Percentiles rank a stretch among this genome's conserved stretches.
These are phyloP conservation scores for Pythium guiyangense DNA, from an alignment of 352 stramenopile genomes.

Conservation along the genomic window DNA sequence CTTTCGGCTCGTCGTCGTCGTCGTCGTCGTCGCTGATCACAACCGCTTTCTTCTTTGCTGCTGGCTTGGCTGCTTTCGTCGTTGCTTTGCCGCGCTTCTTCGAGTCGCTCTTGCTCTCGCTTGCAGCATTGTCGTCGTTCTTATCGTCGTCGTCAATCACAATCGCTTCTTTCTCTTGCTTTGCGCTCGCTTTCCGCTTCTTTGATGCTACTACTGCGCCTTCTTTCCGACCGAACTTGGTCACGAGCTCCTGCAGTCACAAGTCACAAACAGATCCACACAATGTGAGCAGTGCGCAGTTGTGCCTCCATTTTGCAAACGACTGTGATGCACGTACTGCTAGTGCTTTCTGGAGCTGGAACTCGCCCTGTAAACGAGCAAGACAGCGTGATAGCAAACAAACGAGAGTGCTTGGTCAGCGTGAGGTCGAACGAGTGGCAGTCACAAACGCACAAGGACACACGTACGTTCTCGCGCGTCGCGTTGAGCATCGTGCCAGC, in stretches of 20 bases:
- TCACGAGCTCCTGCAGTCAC: constrained; percentile 56
- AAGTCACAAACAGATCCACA: not conserved
- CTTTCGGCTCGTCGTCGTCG: constrained; percentile 41
- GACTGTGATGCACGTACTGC: constrained; percentile 23
- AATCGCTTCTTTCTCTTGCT: constrained; percentile 21
- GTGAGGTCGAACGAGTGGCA: not conserved
- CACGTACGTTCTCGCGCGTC: constrained; percentile 64
- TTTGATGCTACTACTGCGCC: constrained; percentile 27
- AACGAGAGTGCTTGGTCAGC: not conserved
- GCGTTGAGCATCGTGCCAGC: constrained; percentile 84
- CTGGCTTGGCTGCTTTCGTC: constrained; percentile 15
- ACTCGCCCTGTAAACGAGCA: constrained; percentile 43
- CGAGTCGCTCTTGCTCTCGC: not conserved
- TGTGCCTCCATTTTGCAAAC: not conserved
- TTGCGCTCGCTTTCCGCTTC: constrained; percentile 51
- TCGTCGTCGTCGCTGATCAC: constrained; percentile 25
- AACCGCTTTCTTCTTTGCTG: constrained; percentile 16
- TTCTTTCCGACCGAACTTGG: constrained; percentile 68
- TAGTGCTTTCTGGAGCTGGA: constrained; percentile 65
- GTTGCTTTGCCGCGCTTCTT: not conserved
- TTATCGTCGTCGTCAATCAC: not conserved
- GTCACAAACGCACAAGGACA: not conserved
- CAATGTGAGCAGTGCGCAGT: not conserved
- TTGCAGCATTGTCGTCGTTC: not conserved
- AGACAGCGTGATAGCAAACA: not conserved